Evolutionary conservation across 106 monocot species (phyloP), one percentile per base, ranked within the genome.

Genomic region (Triglochin maritima): DNA sequence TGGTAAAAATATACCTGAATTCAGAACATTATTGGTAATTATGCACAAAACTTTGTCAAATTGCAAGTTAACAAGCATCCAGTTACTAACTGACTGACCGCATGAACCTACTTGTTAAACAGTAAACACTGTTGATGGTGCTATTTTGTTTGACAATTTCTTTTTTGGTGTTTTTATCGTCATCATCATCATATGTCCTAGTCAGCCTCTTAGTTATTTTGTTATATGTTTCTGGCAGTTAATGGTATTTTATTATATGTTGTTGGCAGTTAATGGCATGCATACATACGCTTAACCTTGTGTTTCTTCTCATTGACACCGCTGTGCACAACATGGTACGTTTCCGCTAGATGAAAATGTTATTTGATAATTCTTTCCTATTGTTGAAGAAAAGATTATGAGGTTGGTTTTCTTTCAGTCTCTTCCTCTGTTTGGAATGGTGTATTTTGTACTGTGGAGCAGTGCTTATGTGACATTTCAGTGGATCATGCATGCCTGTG

Each of bases 401-500:
- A 29, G 29, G 29, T 29, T 29, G 29, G 1, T 72, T 46, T 5
- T 59, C 3, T 61, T 64, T 57, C 88, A 96, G 96, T 79, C 81
- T 14, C 86, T 96, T 80, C 90, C 96, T 67, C 80, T 79, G 81
- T 96, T 86, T 58, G 68, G 96, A 11, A 88, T 96, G 78, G 74
- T 82, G n/a, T 96, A 91, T 77, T 96, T 96, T 70, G 81, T 90
- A 15, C 59, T 96, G 2, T 96, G 81, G 88, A 91, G 81, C 63
- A 85, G 88, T 50, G 62, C 56, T 3, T 96, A 90, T 60, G 80
- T 96, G 7, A 56, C 69, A 67, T 90, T 96, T 46, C 87, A 96
- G 49, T 96, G 96, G 96, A 62, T 91, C 46, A 59, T 96, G 46
- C 96, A 96, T 59, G 88, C 87, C 43, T 90, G 90, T 66, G 94